Evolutionary conservation across 495 filamentous ascomycete genomes (phyloP), one percentile per base, ranked within the genome.

Genomic region (Sabuloglossum arenarium): DNA sequence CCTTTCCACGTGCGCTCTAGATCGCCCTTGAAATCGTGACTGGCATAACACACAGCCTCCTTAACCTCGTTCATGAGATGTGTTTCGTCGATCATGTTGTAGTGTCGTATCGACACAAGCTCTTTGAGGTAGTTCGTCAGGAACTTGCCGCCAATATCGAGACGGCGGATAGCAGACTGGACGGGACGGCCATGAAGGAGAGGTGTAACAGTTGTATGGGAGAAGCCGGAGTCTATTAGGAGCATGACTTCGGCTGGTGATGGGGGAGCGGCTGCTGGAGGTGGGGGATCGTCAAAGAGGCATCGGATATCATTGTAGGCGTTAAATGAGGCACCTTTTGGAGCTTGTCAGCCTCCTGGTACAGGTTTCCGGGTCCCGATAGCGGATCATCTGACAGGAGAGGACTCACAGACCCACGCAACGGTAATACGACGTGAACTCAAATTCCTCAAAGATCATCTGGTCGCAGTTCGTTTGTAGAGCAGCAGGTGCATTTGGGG

Each of bases 391-490:
- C 50, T 56, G 53, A 31, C 43, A 37, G 43, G 14, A 28, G 27
- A 63, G 49, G 23, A 50, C 61, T 63, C 64, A 75, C 80, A 65
- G 60, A 83, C 83, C 82, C 56, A 86, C 67, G 61, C 75, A 81
- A 51, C 91, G 76, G 56, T 79, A 81, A 67, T 93, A 94, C 49
- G 81, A 80, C 19, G 83, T 78, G 68, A 97, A 97, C n/a, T 86
- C 87, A 73, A 88, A 97, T 65, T 97, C 89, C 65, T 99, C 91
- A 71, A 97, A 97, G 0, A 96, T 78, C 65, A 99, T 86, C 72
- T 99, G 87, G 65, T 97, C 91, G 57, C 86, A 86, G 64, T 95
- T 88, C 19, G 77, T 79, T 68, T 96, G 90, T 54, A 99, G 69
- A 10, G 76, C 71, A 3, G 80, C 78, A 46, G 90, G 75, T 3